Evolutionary conservation across 768 basidiomycete species (phyloP), one percentile per base, ranked within the genome.

Genomic region (Mrakia frigida): DNA sequence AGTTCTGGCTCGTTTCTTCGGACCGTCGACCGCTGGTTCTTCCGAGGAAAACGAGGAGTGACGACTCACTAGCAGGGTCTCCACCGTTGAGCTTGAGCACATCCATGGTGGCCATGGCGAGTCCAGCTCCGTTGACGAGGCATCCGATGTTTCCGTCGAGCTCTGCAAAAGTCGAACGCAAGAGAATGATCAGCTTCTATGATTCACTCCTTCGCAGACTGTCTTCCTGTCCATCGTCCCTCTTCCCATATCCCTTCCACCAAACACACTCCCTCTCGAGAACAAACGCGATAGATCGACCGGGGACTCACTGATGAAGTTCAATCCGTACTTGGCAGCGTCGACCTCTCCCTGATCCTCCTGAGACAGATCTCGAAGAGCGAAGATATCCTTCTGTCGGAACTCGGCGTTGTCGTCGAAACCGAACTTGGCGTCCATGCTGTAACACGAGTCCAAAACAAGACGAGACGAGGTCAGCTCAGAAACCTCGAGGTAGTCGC

Each of bases 71-170:
- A 74, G 97, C 97, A 6, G 97, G 97, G 80, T 95, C 90, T 71
- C 84, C 97, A 69, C 97, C 97, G 82, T 98, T 93, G 71, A 97
- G 86, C 68, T 94, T 89, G 75, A 99, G 87, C n/a, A 98, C 96
- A 81, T 99, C 97, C 97, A 99, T 98, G 74, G 97, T 99, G 52
- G 97, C 97, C 97, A 99, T 99, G 70, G 97, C 97, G 78, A 99
- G 86, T 81, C 97, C 97, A 71, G 97, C 97, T 81, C 97, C 97
- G 81, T 99, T 99, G 78, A 99, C 97, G 72, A 99, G 86, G 85
- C 97, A 99, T 39, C 97, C 97, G 77, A 99, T 90, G 84, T 88
- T 92, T 41, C 97, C 97, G 82, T 99, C 97, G 61, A 99, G 90
- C 86, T 99, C 61, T 63, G 61, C 3, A 7, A 3, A 10, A 4